Conservation (phyloP, 441 rosid genomes). For the Adansonia rubrostipa region DNA sequence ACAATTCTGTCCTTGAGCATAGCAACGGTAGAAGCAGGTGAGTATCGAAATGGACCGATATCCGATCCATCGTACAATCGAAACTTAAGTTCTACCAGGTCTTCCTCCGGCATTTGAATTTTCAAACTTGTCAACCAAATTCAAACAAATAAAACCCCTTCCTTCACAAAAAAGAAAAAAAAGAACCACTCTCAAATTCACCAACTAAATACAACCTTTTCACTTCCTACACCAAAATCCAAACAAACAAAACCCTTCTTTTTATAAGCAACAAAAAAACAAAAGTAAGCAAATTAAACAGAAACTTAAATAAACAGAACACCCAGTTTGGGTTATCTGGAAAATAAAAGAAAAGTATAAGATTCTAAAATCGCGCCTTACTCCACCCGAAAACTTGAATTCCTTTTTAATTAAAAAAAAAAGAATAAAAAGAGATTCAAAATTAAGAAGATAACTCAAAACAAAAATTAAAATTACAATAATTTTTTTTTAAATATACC, state of each 20-base stretch:
- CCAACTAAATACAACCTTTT: neutral
- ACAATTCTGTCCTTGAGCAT: conserved; percentile 75
- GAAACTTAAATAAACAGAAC: neutral
- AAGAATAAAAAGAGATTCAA: neutral
- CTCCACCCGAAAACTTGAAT: neutral
- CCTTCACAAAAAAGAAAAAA: neutral
- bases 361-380: conserved; percentile 7
- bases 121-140: conserved; percentile 3
- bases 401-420: neutral
- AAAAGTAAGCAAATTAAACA: neutral
- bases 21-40: conserved; percentile 71
- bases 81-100: conserved; percentile 76
- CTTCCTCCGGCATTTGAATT: conserved; percentile 77
- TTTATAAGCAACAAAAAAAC: neutral
- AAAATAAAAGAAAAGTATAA: conserved; percentile 8
- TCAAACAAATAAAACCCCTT: neutral
- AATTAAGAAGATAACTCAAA: neutral
- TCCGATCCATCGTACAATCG: conserved; percentile 87
- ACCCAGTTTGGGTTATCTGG: neutral
- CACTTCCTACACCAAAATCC: conserved; percentile 11
- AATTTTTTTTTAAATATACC: neutral
- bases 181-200: neutral
- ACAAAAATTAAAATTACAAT: neutral
- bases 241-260: neutral
- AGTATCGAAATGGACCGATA: conserved; percentile 84